Evolutionary conservation across 306 rosid species (phyloP).

Genomic region (Rosa lucieae): DNA sequence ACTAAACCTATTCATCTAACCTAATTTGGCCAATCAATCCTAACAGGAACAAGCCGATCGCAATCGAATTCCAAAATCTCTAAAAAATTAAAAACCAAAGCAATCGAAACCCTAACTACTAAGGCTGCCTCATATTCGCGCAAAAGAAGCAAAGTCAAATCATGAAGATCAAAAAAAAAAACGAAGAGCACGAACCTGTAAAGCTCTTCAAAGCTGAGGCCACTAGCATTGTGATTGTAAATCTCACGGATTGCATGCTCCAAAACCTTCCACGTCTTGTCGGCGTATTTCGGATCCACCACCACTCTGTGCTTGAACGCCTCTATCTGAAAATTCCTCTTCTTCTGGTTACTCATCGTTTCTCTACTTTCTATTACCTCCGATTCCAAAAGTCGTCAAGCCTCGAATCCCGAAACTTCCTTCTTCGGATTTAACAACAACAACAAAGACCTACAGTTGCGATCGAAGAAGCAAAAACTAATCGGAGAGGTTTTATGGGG

Average conservation of each 20-base stretch:
- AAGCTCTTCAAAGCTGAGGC: slow-evolving; percentile 95
- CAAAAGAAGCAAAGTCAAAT: background rate
- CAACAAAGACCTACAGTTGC: background rate
- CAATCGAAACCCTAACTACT: background rate
- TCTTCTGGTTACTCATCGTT: slow-evolving; percentile 85
- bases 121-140: background rate
- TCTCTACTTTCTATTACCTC: background rate
- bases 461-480: background rate
- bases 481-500: background rate
- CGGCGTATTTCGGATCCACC: slow-evolving; percentile 93
- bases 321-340: slow-evolving; percentile 91
- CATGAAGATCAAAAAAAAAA: background rate
- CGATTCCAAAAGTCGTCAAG: slow-evolving; percentile 10
- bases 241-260: slow-evolving; percentile 87
- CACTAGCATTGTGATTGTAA: slow-evolving; percentile 94
- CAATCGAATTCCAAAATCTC: background rate
- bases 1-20: background rate
- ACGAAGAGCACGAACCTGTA: slow-evolving; percentile 58
- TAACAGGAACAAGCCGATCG: background rate
- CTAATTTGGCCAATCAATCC: background rate
- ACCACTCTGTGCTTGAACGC: slow-evolving; percentile 93
- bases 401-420: background rate
- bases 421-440: background rate
- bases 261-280: slow-evolving; percentile 89
- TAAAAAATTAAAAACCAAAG: background rate